Conservation (phyloP, 179 eudicot species). For the Silene noctiflora region DNA sequence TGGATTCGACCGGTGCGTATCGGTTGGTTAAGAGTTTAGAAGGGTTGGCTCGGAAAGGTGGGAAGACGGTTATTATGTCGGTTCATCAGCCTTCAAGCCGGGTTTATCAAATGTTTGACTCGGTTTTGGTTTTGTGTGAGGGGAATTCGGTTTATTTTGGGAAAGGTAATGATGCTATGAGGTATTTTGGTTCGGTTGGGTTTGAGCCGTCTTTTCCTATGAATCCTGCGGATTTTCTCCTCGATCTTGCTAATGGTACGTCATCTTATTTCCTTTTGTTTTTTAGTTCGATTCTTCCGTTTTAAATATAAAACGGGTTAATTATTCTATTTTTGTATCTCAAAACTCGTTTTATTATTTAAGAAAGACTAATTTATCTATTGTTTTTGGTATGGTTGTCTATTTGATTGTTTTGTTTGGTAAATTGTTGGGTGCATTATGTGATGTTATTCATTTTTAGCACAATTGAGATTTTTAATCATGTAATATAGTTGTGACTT, state of each 20-base stretch:
- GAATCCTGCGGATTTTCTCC: slow-evolving; percentile 97
- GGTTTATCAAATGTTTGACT: slow-evolving; percentile 58
- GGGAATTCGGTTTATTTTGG: slow-evolving; percentile 75
- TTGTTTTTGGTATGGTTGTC: too few relatives aligned
- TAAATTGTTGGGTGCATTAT: too few relatives aligned
- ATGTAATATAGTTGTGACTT: too few relatives aligned
- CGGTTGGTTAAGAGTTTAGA: slow-evolving; percentile 46
- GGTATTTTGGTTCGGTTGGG: slow-evolving; percentile 58
- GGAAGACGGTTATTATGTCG: slow-evolving; percentile 67
- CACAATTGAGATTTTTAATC: too few relatives aligned
- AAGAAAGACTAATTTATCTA: too few relatives aligned
- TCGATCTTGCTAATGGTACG: slow-evolving; percentile 98
- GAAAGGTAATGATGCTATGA: slow-evolving; percentile 59
- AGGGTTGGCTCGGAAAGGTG: slow-evolving; percentile 50
- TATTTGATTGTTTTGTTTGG: background rate
- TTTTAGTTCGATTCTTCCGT: background rate
- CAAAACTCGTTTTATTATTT: too few relatives aligned
- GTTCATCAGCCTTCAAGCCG: slow-evolving; percentile 94
- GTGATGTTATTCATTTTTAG: too few relatives aligned
- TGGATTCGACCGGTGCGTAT: slow-evolving; percentile 82
- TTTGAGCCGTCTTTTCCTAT: slow-evolving; percentile 71
- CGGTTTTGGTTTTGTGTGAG: slow-evolving; percentile 64
- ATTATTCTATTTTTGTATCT: too few relatives aligned
- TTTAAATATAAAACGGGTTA: too few relatives aligned
- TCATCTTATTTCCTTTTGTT: background rate